Base-by-base conservation (phyloP, 331 rosid genomes). In the Rosa hybrid region DNA sequence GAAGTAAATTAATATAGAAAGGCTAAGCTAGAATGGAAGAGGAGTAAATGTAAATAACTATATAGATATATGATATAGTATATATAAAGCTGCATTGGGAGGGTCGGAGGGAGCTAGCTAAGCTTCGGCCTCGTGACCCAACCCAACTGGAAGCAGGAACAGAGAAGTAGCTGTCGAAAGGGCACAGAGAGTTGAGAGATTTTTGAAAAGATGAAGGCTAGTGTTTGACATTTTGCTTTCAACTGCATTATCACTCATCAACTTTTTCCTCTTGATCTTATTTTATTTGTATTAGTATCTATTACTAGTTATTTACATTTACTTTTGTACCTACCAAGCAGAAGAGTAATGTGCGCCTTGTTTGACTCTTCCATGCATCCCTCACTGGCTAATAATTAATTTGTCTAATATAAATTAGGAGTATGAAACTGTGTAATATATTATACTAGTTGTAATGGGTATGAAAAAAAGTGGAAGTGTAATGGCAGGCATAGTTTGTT, bases 151-250 rank as follows among this genome's bases (percentile, higher is more conserved):
- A 79, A 87, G 87, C 78, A 56, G 21, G 71, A 59, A 46, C 46
- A 45, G 79, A 65, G 79, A 79, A 74, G 83, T 81, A 79, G 88
- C 83, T 90, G 90, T 85, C 93, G 82, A 87, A 75, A 72, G 78
- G 72, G 20, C 18, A 49, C 18, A 49, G 27, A 10, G 65, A 59
- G 65, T 21, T 57, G 65, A 57, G 64, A 23, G 80, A 51, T 86
- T 86, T 90, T 85, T 84, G 34, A 23, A 80, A 86, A 90, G 79
- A 71, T 85, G 81, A 86, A 86, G 76, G 86, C 80, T 90, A 83
- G 97, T 5, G 90, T 90, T 90, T 94, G 98, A 92, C 97, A 90
- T 94, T 90, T 84, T 89, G 85, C 81, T 60, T 85, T 70, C 79
- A 78, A 48, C 69, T 74, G 74, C 83, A 71, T 72, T 78, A 50